Percentiles rank a stretch among this genome's conserved stretches.
phyloP scores from a whole-genome alignment of 352 stramenopile genomes.

The Plasmopara halstedii region DNA sequence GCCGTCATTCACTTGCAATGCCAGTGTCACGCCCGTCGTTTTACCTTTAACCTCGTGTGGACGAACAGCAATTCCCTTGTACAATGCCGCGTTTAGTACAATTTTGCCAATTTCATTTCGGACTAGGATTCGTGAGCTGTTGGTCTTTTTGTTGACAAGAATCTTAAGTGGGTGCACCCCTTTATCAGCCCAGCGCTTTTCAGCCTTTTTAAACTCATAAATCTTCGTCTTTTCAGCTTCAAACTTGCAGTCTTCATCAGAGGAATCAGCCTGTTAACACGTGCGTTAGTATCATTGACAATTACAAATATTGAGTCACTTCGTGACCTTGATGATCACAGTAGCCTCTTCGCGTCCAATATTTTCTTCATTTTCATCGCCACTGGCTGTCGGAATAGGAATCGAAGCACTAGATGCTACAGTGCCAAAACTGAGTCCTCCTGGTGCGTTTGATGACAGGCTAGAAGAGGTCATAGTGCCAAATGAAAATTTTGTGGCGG shows the following conservation, averaged over 20 bases:
- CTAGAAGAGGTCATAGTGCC: constrained; percentile 18
- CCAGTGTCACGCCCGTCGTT: constrained; percentile 59
- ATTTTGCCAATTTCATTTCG: constrained; percentile 85
- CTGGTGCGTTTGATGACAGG: constrained; percentile 8
- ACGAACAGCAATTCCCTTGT: constrained; percentile 66
- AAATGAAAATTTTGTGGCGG: constrained; percentile 34
- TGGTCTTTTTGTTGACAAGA: constrained; percentile 67
- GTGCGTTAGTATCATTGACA: background rate
- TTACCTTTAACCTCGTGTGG: constrained; percentile 69
- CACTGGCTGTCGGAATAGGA: constrained; percentile 10
- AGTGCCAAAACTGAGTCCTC: constrained; percentile 27
- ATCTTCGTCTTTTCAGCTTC: constrained; percentile 73
- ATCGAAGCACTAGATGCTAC: constrained; percentile 8
- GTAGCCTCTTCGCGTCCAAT: constrained; percentile 78
- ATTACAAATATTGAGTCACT: background rate
- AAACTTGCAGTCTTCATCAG: constrained; percentile 69
- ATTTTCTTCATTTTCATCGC: constrained; percentile 72
- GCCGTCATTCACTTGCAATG: constrained; percentile 48
- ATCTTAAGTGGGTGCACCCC: constrained; percentile 74
- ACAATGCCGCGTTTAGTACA: constrained; percentile 74
- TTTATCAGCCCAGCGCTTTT: constrained; percentile 85
- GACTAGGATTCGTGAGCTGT: constrained; percentile 60
- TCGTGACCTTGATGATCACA: constrained; percentile 77
- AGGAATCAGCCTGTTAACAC: constrained; percentile 45
- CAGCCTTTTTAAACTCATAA: constrained; percentile 82